Conservation (phyloP, 768 basidiomycete genomes). For the Tricholoma hemisulphureum region DNA sequence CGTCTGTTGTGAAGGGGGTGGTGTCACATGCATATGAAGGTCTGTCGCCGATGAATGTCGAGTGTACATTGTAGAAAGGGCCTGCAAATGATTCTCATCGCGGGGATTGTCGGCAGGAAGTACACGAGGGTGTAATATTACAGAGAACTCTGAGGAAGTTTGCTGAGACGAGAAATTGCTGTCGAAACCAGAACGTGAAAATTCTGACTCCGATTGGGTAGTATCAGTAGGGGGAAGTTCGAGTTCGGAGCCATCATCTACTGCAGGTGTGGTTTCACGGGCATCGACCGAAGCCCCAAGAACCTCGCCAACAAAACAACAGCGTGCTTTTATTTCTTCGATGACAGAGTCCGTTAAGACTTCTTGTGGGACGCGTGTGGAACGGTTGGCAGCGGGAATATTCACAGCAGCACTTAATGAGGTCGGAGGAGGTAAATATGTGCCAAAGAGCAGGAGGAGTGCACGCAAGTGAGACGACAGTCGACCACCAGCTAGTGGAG, state of each 20-base stretch:
- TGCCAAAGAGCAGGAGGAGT: conserved; percentile 80
- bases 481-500: conserved; percentile 84
- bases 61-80: conserved; percentile 67
- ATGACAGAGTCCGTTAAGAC: conserved; percentile 78
- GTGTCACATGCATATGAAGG: conserved; percentile 64
- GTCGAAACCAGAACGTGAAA: conserved; percentile 52
- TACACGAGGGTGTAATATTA: conserved; percentile 44
- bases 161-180: conserved; percentile 49
- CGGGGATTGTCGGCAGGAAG: conserved; percentile 29
- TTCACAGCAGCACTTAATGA: conserved; percentile 64
- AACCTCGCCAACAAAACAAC: conserved; percentile 78
- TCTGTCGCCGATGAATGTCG: conserved; percentile 78
- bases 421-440: conserved; percentile 79
- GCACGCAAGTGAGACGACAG: conserved; percentile 77
- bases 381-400: conserved; percentile 59
- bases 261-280: conserved; percentile 30
- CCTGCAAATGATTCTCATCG: conserved; percentile 57
- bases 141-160: conserved; percentile 60
- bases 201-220: conserved; percentile 67
- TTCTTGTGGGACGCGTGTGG: conserved; percentile 71
- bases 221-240: conserved; percentile 50
- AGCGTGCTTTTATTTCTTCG: conserved; percentile 87
- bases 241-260: conserved; percentile 37
- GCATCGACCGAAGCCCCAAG: conserved; percentile 42
- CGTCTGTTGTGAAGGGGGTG: conserved; percentile 62